Percentiles rank a stretch among this genome's conserved stretches.
These are phyloP conservation scores for Verticillium isaacii DNA, from an alignment of 2,329 filamentous ascomycete species.

Conservation along the genomic window DNA sequence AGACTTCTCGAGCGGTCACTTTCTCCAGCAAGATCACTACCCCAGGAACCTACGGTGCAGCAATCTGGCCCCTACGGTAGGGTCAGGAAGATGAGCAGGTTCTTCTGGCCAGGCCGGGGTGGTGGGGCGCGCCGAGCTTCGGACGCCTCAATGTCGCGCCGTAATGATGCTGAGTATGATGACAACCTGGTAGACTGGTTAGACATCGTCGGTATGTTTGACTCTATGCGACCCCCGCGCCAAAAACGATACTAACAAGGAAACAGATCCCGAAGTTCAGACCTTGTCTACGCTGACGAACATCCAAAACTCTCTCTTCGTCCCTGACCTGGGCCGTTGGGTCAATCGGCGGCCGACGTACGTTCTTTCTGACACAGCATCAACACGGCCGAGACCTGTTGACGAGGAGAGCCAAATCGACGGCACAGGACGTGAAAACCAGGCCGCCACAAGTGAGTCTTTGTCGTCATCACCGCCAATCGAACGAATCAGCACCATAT, in stretches of 20 bases:
- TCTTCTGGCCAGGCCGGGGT: slow-evolving; percentile 7
- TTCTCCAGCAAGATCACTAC: slow-evolving; percentile 12
- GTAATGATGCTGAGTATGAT: slow-evolving; percentile 23
- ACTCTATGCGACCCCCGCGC: neutral
- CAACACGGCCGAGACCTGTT: neutral
- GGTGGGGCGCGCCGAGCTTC: neutral
- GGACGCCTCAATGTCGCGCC: too few relatives aligned
- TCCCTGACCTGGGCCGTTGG: slow-evolving; percentile 72
- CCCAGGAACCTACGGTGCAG: slow-evolving; percentile 5
- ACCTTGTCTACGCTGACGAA: slow-evolving; percentile 82
- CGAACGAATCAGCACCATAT: slow-evolving; percentile 53
- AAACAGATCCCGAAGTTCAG: slow-evolving; percentile 72
- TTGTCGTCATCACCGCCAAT: slow-evolving; percentile 16
- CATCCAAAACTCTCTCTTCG: slow-evolving; percentile 83
- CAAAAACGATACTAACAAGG: neutral
- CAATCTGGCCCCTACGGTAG: neutral
- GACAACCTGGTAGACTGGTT: slow-evolving; percentile 34
- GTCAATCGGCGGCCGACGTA: slow-evolving; percentile 79
- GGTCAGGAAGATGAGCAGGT: slow-evolving; percentile 5
- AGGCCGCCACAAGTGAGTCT: neutral
- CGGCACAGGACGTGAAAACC: neutral
- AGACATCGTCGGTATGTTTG: slow-evolving; percentile 30
- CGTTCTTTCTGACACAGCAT: slow-evolving; percentile 42
- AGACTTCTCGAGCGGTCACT: slow-evolving; percentile 19
- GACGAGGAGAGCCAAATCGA: neutral